Percentiles rank a stretch among this genome's conserved stretches.
Evolutionary conservation across 1,284 basidiomycete genomes (phyloP).

Genomic region (Marasmius fiardii): DNA sequence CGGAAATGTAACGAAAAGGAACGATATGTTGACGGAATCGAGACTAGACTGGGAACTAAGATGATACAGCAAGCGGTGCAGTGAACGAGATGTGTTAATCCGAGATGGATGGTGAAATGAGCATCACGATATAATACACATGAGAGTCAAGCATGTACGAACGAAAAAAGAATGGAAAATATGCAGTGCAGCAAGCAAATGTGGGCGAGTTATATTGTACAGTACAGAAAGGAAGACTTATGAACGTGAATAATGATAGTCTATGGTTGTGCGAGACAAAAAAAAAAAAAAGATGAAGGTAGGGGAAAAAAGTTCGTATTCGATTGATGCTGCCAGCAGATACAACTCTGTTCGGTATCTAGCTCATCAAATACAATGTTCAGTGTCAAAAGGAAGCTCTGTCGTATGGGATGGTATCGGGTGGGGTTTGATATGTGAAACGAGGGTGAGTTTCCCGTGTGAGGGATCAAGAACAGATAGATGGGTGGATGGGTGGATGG

Average conservation of each 20-base stretch:
- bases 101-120: background rate
- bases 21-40: too few relatives aligned
- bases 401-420: too few relatives aligned
- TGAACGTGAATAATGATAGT: background rate
- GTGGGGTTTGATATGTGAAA: background rate
- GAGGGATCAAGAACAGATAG: background rate
- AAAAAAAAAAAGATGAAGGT: background rate
- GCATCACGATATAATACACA: background rate
- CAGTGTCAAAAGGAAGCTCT: too few relatives aligned
- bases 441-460: background rate
- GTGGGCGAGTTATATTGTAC: background rate
- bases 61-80: background rate
- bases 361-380: too few relatives aligned
- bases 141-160: constrained; percentile 3
- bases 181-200: background rate
- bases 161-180: background rate
- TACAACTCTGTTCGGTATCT: too few relatives aligned
- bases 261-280: background rate
- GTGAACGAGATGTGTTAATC: background rate
- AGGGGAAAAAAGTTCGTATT: background rate
- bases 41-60: background rate
- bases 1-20: background rate
- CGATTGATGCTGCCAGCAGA: too few relatives aligned
- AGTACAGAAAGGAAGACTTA: background rate
- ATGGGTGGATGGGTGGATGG: background rate